Base-by-base conservation (phyloP, 768 basidiomycete genomes). In the Dendrothele bispora region DNA sequence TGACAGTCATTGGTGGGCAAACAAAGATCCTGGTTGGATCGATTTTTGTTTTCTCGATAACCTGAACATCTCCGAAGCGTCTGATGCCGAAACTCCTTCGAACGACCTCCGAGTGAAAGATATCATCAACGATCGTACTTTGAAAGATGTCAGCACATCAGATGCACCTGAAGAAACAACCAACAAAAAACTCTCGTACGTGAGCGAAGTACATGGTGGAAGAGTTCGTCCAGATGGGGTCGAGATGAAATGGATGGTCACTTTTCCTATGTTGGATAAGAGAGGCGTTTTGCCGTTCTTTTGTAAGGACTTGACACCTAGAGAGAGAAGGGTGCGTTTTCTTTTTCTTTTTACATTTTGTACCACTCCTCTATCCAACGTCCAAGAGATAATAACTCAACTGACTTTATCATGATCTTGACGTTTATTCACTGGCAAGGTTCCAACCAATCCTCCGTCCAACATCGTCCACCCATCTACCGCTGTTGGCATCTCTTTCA, bases 1-100 rank as follows among this genome's bases (percentile, higher is more conserved):
- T 2, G 75, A 74, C 20, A 44, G 50, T 1, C 71, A 80, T 52
- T 68, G 65, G 3, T 88, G 86, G 86, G 78, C 77, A 0, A 50
- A 59, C 8, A 79, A 77, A 52, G 29, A 54, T 0, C 77, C 75
- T 0, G 86, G 85, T 11, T 88, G 85, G 84, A 80, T 86, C 43
- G 84, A 86, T 55, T 86, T 71, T 52, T 75, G 82, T 1, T 80
- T 80, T 58, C 75, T 82, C n/a, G 84, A 85, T n/a, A n/a, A n/a
- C n/a, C n/a, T n/a, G 8, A 77, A 79, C 12, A 68, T 73, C 7
- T 61, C 66, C 1, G 57, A 66, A 20, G 59, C 65, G n/a, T n/a
- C n/a, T n/a, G n/a, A n/a, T n/a, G n/a, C n/a, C n/a, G n/a, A n/a
- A n/a, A n/a, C n/a, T n/a, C n/a, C n/a, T n/a, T n/a, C n/a, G n/a